Conservation (phyloP, 495 filamentous ascomycete genomes). For the Tuber brumale region DNA sequence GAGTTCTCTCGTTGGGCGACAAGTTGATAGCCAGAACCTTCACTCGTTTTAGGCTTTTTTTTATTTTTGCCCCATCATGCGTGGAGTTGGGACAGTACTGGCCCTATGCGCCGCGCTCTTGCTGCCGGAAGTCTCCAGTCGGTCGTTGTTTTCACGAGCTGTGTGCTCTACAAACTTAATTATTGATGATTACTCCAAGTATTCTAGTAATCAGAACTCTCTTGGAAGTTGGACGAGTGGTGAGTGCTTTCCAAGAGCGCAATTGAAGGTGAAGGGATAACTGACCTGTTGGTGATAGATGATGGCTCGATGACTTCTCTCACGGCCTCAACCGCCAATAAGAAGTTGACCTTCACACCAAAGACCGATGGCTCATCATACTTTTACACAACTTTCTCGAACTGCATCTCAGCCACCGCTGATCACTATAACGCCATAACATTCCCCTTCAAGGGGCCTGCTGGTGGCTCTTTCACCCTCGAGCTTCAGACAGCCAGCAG, state of each 20-base stretch:
- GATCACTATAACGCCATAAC: slow-evolving; percentile 50
- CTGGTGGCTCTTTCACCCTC: slow-evolving; percentile 46
- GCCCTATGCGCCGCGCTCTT: slow-evolving; percentile 24
- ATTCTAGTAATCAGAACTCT: slow-evolving; percentile 49
- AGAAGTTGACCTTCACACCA: slow-evolving; percentile 51
- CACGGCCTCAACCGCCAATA: slow-evolving; percentile 45
- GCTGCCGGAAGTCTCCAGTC: slow-evolving; percentile 24
- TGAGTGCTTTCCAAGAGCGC: slow-evolving; percentile 41
- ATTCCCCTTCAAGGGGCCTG: slow-evolving; percentile 53
- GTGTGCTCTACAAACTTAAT: slow-evolving; percentile 50
- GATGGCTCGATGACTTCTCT: slow-evolving; percentile 53
- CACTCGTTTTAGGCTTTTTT: not conserved
- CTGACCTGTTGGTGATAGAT: slow-evolving; percentile 42
- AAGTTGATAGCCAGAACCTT: not conserved
- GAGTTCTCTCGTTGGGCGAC: not conserved
- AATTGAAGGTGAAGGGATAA: slow-evolving; percentile 21
- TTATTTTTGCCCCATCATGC: slow-evolving; percentile 20
- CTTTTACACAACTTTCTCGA: slow-evolving; percentile 52
- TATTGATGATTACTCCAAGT: slow-evolving; percentile 56
- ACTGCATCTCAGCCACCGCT: slow-evolving; percentile 47
- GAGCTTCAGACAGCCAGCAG: slow-evolving; percentile 52
- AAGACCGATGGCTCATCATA: slow-evolving; percentile 47
- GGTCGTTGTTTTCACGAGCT: not conserved
- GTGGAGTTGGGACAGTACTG: slow-evolving; percentile 25
- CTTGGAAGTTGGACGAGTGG: slow-evolving; percentile 49